phyloP scores from a whole-genome alignment of 495 filamentous ascomycete species.

The Annulohypoxylon stygium region DNA sequence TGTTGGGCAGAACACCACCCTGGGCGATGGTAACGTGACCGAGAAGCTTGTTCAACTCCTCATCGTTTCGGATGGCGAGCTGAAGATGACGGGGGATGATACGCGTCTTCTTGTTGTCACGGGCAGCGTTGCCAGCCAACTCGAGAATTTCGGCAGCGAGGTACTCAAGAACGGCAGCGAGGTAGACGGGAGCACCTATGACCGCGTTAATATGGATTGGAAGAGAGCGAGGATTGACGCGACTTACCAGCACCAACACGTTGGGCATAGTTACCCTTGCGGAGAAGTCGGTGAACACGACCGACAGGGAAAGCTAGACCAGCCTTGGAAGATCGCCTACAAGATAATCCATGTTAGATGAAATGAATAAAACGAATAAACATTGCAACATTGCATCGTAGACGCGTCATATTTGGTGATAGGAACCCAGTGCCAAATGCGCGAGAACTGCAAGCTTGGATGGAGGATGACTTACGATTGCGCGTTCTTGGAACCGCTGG shows the following conservation, averaged over 20 bases:
- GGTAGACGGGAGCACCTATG: constrained; percentile 91
- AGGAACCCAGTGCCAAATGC: background rate
- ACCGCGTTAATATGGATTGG: constrained; percentile 53
- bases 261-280: constrained; percentile 99
- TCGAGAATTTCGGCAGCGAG: constrained; percentile 99
- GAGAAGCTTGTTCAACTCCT: constrained; percentile 99
- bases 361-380: background rate
- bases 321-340: constrained; percentile 97
- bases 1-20: constrained; percentile 99
- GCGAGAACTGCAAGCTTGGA: background rate
- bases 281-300: constrained; percentile 99
- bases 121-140: constrained; percentile 97
- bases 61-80: constrained; percentile 99
- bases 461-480: constrained; percentile 81
- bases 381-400: background rate
- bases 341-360: constrained; percentile 49
- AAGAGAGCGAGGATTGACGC: constrained; percentile 1
- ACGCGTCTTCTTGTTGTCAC: constrained; percentile 99
- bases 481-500: constrained; percentile 94
- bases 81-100: constrained; percentile 99
- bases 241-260: constrained; percentile 92
- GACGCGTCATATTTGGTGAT: constrained; percentile 19
- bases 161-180: constrained; percentile 98
- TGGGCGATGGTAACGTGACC: constrained; percentile 99
- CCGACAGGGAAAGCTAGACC: constrained; percentile 99